Evolutionary conservation across 148 eudicot genomes (phyloP).

Genomic region (Vaccinium darrowii): DNA sequence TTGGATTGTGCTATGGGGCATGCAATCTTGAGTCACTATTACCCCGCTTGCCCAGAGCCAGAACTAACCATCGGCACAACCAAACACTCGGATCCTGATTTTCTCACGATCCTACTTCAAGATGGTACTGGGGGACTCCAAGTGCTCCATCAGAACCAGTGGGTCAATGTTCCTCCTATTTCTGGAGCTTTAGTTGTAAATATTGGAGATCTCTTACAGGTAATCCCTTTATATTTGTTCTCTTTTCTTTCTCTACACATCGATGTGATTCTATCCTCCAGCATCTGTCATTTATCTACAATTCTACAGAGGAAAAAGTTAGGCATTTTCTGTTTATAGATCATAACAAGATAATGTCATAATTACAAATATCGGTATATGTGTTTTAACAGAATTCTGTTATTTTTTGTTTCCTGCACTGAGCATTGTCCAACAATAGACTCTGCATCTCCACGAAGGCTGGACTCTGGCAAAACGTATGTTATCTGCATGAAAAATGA

Average conservation of each 20-base stretch:
- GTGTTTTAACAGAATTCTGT: too few relatives aligned
- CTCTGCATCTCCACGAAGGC: background rate
- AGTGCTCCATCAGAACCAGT: conserved; percentile 38
- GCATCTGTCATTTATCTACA: background rate
- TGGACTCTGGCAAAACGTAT: background rate
- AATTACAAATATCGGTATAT: too few relatives aligned
- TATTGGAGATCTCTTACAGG: conserved; percentile 49
- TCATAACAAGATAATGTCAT: background rate
- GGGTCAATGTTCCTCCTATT: conserved; percentile 44
- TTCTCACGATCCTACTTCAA: conserved; percentile 40
- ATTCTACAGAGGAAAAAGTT: background rate
- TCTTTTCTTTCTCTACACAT: background rate
- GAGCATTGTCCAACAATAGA: too few relatives aligned
- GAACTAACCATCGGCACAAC: conserved; percentile 39
- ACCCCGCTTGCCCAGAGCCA: conserved; percentile 58
- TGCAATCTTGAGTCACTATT: conserved; percentile 33
- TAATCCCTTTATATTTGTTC: background rate
- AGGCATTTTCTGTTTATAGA: background rate
- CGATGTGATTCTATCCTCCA: background rate
- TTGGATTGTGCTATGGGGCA: conserved; percentile 25
- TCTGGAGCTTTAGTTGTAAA: conserved; percentile 41
- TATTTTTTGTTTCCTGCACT: background rate
- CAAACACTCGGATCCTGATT: conserved; percentile 36
- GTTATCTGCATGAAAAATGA: background rate
- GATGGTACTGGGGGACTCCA: conserved; percentile 48